Percentiles rank a stretch among this genome's conserved stretches.
phyloP scores from a whole-genome alignment of 169 alveolate genomes.

The Babesia sp. region DNA sequence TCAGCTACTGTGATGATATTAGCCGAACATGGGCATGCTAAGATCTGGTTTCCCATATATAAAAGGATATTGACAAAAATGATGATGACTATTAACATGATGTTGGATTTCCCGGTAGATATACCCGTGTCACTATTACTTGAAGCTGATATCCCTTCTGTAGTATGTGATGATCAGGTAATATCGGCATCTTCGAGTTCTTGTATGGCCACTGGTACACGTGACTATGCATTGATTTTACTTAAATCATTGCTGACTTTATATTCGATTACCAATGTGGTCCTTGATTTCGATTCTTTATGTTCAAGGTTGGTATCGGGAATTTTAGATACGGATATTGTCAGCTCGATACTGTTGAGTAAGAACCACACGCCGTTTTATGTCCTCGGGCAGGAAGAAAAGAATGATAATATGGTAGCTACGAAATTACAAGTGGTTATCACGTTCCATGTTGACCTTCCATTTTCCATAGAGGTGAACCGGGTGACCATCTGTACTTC shows the following conservation, averaged over 20 bases:
- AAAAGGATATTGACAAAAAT: constrained; percentile 20
- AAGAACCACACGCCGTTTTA: constrained; percentile 40
- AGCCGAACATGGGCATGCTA: constrained; percentile 9
- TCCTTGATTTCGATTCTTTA: not conserved
- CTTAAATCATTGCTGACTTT: constrained; percentile 12
- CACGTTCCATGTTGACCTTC: constrained; percentile 38
- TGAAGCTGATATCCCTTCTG: not conserved
- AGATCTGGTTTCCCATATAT: constrained; percentile 21
- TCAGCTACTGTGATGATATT: not conserved
- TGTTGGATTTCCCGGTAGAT: not conserved
- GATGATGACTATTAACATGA: constrained; percentile 5
- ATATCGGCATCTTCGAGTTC: not conserved
- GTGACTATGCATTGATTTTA: constrained; percentile 24
- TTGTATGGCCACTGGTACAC: not conserved
- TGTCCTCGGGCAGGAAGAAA: constrained; percentile 9
- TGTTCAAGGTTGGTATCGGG: not conserved
- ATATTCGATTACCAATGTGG: not conserved
- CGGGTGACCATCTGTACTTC: constrained; percentile 45
- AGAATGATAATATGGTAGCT: not conserved
- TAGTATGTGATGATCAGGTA: not conserved
- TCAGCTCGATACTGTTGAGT: constrained; percentile 29
- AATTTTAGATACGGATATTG: not conserved
- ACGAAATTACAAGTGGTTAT: constrained; percentile 23
- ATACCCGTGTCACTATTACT: not conserved
- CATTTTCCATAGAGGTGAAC: constrained; percentile 17